phyloP scores from a whole-genome alignment of 305 asterid species.

The Rubia balearica region DNA sequence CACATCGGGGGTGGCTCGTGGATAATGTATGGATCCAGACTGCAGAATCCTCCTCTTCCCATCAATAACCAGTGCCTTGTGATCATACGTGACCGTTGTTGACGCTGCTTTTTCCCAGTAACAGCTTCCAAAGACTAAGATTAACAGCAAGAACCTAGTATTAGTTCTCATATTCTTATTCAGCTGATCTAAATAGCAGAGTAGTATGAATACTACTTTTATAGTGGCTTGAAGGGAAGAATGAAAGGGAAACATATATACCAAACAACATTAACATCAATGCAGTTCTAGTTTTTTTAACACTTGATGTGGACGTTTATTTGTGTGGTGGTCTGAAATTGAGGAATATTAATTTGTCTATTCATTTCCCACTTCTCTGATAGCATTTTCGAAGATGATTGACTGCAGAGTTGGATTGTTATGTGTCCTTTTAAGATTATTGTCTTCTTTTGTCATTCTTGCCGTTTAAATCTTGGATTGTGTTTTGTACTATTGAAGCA shows the following conservation, averaged over 20 bases:
- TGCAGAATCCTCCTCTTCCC: conserved; percentile 71
- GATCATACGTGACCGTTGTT: conserved; percentile 49
- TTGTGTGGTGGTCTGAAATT: conserved; percentile 21
- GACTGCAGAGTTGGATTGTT: neutral
- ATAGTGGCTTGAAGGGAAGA: neutral
- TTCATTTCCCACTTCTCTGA: neutral
- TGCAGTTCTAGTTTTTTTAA: neutral
- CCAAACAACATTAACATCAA: conserved; percentile 9
- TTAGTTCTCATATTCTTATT: conserved; percentile 19
- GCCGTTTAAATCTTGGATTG: neutral
- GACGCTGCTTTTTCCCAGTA: conserved; percentile 33
- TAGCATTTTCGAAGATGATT: neutral
- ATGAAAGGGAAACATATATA: neutral
- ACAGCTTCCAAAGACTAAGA: conserved; percentile 29
- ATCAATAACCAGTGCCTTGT: conserved; percentile 62
- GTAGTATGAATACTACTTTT: neutral
- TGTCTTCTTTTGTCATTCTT: neutral
- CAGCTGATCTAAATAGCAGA: conserved; percentile 1
- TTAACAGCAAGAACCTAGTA: conserved; percentile 25
- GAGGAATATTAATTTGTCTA: conserved; percentile 14
- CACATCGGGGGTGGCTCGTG: conserved; percentile 73
- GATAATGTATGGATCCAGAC: conserved; percentile 85
- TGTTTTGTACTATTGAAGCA: neutral
- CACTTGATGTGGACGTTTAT: conserved; percentile 20
- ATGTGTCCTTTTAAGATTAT: neutral